phyloP scores from a whole-genome alignment of 1,139 yeast genomes.

The Taiozyma sp. region DNA sequence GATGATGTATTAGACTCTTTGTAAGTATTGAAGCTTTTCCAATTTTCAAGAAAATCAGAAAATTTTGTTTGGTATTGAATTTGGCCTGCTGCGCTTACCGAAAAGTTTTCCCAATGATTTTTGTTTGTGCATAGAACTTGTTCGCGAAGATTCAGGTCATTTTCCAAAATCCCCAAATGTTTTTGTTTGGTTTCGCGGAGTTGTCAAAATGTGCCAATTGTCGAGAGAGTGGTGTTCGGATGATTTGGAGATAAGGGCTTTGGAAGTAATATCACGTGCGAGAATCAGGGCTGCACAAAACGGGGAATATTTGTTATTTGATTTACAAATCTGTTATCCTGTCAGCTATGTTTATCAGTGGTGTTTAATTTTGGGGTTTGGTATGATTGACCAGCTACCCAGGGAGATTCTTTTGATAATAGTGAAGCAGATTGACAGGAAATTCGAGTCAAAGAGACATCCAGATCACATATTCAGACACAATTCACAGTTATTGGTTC shows the following conservation, averaged over 20 bases:
- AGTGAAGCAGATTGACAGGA: background rate
- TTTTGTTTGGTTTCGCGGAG: background rate
- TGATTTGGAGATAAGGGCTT: background rate
- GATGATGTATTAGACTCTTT: conserved; percentile 6
- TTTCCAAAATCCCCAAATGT: background rate
- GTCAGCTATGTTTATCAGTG: background rate
- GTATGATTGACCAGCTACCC: conserved; percentile 16
- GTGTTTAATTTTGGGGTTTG: background rate
- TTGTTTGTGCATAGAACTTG: background rate
- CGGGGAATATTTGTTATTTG: background rate
- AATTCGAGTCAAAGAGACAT: background rate
- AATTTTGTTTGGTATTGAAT: conserved; percentile 10
- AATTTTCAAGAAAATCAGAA: conserved; percentile 1
- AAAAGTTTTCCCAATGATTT: background rate
- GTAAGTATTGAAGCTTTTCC: background rate
- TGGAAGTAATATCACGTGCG: background rate
- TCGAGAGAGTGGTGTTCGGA: background rate
- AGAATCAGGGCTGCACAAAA: background rate
- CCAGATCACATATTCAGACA: conserved; percentile 10
- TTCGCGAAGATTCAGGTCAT: background rate
- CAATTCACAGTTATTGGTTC: conserved; percentile 1
- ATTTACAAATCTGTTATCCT: background rate
- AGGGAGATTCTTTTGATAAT: conserved; percentile 8
- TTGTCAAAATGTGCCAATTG: background rate
- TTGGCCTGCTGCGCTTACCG: conserved; percentile 11